Base-by-base conservation (phyloP, 768 basidiomycete genomes). In the Mycena venus region DNA sequence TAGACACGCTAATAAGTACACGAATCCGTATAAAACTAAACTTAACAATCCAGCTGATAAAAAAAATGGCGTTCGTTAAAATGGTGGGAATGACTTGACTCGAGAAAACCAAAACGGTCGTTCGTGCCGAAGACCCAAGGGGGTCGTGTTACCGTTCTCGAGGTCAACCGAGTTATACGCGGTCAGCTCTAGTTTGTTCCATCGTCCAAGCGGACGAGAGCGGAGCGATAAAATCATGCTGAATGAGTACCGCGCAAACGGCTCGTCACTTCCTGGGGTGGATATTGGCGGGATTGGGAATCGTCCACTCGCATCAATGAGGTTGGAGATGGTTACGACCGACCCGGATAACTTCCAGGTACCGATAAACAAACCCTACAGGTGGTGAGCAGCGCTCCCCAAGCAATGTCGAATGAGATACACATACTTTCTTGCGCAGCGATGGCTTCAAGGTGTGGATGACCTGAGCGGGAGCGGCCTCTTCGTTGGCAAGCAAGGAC, bases 81-180 rank as follows among this genome's bases (percentile, higher is more conserved):
- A 74, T 19, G 75, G 31, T 17, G 75, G 72, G 40, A 77, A 95
- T 49, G 93, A 96, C 80, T 89, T 88, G 77, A 96, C 95, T 83
- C 94, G 96, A 49, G 96, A 97, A 84, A 98, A 98, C 92, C 94
- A 97, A 82, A 95, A 98, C n/a, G 96, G 91, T 67, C 95, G 88
- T 81, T 96, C 95, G 76, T 96, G 91, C 79, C 95, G 95, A 77
- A 97, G 83, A 12, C 90, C 86, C 32, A 98, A 85, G 21, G 93
- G 91, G 12, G 89, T 81, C 15, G 88, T 85, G 80, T 96, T 96
- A 3, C 95, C 96, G 21, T 89, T 93, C 71, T 90, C 91, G n/a
- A 94, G 77, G 69, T 94, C 90, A 6, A 97, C 90, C 0, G 94
- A 94, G 65, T 93, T 89, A 81, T 98, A 98, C 14, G 88, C 86